Base-by-base conservation (phyloP, 306 rosid genomes). In the Cicer judaicum region DNA sequence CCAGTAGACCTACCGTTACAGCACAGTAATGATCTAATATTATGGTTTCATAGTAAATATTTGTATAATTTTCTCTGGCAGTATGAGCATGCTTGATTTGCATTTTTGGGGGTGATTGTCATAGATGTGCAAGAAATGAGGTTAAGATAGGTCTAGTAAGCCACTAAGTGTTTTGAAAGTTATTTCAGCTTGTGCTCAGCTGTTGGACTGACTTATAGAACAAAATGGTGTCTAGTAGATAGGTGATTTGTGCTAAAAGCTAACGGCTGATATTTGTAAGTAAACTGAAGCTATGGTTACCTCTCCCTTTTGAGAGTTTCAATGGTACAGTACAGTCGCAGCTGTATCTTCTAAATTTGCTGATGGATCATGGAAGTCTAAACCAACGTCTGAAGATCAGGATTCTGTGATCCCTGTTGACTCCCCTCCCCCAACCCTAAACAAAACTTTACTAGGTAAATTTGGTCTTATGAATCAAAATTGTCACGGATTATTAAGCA, bases 51-150 rank as follows among this genome's bases (percentile, higher is more conserved):
- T 81, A 75, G 84, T 76, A 85, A 80, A 80, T 87, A 88, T 84
- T 77, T 74, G 80, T 83, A 81, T 78, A 71, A 75, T 84, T 79
- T 82, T 79, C 73, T 55, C 90, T 82, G 85, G 89, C 93, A 81
- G 90, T 91, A 92, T 87, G 90, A 91, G 96, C 91, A 88, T 88
- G 85, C 73, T 84, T 84, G 83, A 66, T 77, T 81, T 82, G 66
- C 61, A 38, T 74, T 75, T 44, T 68, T 57, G 63, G 80, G 84
- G 88, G 81, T 85, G 82, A 81, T 84, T 84, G 69, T 64, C 68
- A 74, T 73, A 77, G 85, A 80, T 84, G 84, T 77, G 86, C 86
- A 85, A 84, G 89, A 85, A 85, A 88, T 84, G 97, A 86, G 84
- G 87, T 86, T 82, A 92, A 85, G 89, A 77, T 89, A 73, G 84